A percentile compares a stretch with the other conserved stretches of the same genome.
Evolutionary conservation across 805 yeast genomes (phyloP).

Genomic region (Ogataea neopini): DNA sequence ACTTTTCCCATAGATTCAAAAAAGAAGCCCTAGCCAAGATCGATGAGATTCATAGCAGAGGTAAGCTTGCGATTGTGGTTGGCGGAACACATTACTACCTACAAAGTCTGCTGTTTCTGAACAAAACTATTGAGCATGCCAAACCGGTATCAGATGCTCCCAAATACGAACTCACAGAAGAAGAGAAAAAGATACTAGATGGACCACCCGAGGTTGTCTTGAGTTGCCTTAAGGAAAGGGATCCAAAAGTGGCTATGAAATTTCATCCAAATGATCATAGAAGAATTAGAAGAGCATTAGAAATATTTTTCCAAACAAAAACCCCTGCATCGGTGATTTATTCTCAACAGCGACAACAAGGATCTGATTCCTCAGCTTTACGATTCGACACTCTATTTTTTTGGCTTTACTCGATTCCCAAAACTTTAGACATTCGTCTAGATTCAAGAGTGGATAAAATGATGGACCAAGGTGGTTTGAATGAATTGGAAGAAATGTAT

Average conservation of each 20-base stretch:
- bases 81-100: constrained; percentile 97
- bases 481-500: constrained; percentile 67
- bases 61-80: constrained; percentile 81
- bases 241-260: constrained; percentile 72
- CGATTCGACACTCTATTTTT: constrained; percentile 65
- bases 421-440: constrained; percentile 57
- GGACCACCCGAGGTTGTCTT: constrained; percentile 55
- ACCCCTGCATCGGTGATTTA: constrained; percentile 71
- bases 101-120: constrained; percentile 72
- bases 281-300: constrained; percentile 76
- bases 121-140: constrained; percentile 55
- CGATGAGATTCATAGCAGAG: constrained; percentile 60
- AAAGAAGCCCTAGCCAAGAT: constrained; percentile 66
- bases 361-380: constrained; percentile 46
- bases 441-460: constrained; percentile 83
- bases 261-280: constrained; percentile 92
- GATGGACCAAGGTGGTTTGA: constrained; percentile 67
- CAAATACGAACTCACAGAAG: constrained; percentile 25
- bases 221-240: constrained; percentile 49
- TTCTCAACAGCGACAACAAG: constrained; percentile 51
- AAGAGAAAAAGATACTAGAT: constrained; percentile 48
- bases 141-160: constrained; percentile 22
- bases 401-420: constrained; percentile 78
- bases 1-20: constrained; percentile 76
- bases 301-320: constrained; percentile 70